phyloP scores from a whole-genome alignment of 805 yeast species.

The Candida nitratophila region DNA sequence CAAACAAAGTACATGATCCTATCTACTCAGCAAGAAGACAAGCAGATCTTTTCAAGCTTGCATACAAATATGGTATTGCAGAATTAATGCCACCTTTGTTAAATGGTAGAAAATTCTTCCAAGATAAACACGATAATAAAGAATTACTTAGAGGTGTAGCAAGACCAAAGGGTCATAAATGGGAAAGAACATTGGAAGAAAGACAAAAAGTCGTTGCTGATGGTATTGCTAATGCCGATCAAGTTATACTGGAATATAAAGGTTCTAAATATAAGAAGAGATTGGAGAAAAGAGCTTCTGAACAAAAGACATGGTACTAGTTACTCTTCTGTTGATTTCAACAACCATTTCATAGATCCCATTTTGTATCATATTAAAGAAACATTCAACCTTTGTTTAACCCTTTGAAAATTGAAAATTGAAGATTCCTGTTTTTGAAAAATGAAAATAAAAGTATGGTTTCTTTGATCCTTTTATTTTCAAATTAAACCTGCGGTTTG shows the following conservation, averaged over 20 bases:
- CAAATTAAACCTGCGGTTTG: too few species aligned
- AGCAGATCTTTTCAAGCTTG: slow-evolving; percentile 76
- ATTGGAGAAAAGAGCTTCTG: slow-evolving; percentile 33
- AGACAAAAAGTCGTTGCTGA: slow-evolving; percentile 55
- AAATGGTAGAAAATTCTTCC: slow-evolving; percentile 60
- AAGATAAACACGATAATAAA: slow-evolving; percentile 67
- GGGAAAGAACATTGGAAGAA: slow-evolving; percentile 60
- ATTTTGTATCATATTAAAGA: neutral
- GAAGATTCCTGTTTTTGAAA: too few species aligned
- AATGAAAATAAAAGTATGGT: too few species aligned
- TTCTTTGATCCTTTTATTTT: too few species aligned
- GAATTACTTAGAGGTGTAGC: slow-evolving; percentile 70
- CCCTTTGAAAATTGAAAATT: too few species aligned
- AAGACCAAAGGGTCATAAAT: slow-evolving; percentile 71
- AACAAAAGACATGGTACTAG: slow-evolving; percentile 31
- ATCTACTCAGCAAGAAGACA: slow-evolving; percentile 75
- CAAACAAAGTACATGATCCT: slow-evolving; percentile 72
- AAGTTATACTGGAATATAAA: slow-evolving; percentile 57
- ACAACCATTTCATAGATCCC: neutral
- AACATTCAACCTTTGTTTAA: too few species aligned
- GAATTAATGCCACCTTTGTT: slow-evolving; percentile 67
- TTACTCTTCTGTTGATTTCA: neutral
- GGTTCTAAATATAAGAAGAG: slow-evolving; percentile 42
- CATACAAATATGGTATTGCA: slow-evolving; percentile 71
- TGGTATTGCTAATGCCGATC: slow-evolving; percentile 64